A percentile compares a stretch with the other conserved stretches of the same genome.
Evolutionary conservation across 2,329 filamentous ascomycete genomes (phyloP).

Genomic region (Trichoderma simmonsii): DNA sequence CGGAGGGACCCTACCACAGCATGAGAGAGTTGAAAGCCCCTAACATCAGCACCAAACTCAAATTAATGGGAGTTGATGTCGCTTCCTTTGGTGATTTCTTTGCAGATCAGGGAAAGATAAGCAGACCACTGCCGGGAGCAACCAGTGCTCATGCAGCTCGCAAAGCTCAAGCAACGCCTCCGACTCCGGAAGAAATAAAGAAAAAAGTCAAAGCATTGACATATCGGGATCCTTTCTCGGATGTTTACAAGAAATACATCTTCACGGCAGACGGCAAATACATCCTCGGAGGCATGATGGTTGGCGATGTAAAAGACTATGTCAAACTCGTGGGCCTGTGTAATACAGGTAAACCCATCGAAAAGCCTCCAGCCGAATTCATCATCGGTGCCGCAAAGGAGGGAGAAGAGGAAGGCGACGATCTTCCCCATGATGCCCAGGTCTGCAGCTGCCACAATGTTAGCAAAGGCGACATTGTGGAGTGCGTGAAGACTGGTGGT

Average conservation of each 20-base stretch:
- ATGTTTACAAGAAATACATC: conserved; percentile 90
- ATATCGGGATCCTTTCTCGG: conserved; percentile 83
- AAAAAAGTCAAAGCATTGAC: conserved; percentile 71
- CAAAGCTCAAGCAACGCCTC: conserved; percentile 33
- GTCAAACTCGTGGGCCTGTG: conserved; percentile 85
- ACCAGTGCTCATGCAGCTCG: not conserved
- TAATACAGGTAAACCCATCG: conserved; percentile 75
- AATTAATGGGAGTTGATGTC: conserved; percentile 84
- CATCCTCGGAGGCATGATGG: conserved; percentile 94
- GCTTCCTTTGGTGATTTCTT: conserved; percentile 95
- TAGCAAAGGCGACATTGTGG: conserved; percentile 75
- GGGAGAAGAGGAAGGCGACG: conserved; percentile 70
- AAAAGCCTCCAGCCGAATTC: conserved; percentile 75
- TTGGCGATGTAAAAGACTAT: conserved; percentile 87
- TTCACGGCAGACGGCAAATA: conserved; percentile 90
- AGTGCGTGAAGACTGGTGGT: conserved; percentile 68
- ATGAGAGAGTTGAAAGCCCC: conserved; percentile 73
- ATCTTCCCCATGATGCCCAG: conserved; percentile 80
- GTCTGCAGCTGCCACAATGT: conserved; percentile 95
- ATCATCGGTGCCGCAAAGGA: conserved; percentile 74
- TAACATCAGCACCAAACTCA: conserved; percentile 87
- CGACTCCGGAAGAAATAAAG: not conserved
- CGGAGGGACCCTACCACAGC: conserved; percentile 70
- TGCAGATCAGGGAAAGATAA: conserved; percentile 73
- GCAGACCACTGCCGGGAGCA: conserved; percentile 62